phyloP scores from a whole-genome alignment of 371 early-diverging fungal genomes.

The Mortierella sp. region DNA sequence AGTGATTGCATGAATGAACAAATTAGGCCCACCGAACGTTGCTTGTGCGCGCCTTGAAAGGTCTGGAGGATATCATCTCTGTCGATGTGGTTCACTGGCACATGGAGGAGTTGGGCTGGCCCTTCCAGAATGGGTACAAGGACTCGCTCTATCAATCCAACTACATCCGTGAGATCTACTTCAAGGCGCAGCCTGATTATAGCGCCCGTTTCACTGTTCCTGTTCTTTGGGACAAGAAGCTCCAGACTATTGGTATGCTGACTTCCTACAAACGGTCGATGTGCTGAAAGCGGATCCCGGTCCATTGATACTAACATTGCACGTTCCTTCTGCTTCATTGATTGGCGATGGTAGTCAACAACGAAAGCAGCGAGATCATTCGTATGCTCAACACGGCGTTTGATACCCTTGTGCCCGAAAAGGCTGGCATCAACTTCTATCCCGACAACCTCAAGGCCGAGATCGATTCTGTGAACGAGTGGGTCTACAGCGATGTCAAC shows the following conservation, averaged over 20 bases:
- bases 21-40: slow-evolving; percentile 84
- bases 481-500: slow-evolving; percentile 90
- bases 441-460: slow-evolving; percentile 76
- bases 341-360: slow-evolving; percentile 76
- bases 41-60: slow-evolving; percentile 88
- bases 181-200: slow-evolving; percentile 78
- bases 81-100: slow-evolving; percentile 88
- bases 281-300: not conserved
- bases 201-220: slow-evolving; percentile 85
- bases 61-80: slow-evolving; percentile 81
- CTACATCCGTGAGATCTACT: slow-evolving; percentile 87
- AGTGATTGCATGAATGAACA: not conserved
- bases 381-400: slow-evolving; percentile 93
- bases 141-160: slow-evolving; percentile 80
- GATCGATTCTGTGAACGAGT: slow-evolving; percentile 89
- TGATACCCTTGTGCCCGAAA: slow-evolving; percentile 73
- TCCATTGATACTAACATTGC: not conserved
- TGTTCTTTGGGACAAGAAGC: slow-evolving; percentile 92
- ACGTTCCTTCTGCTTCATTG: not conserved
- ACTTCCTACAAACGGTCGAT: not conserved
- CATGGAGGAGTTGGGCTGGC: slow-evolving; percentile 85
- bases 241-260: slow-evolving; percentile 79
- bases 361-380: slow-evolving; percentile 96
- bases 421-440: slow-evolving; percentile 78
- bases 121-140: slow-evolving; percentile 84